Evolutionary conservation across 129 eudicot genomes (phyloP).

Genomic region (Glebionis coronaria): DNA sequence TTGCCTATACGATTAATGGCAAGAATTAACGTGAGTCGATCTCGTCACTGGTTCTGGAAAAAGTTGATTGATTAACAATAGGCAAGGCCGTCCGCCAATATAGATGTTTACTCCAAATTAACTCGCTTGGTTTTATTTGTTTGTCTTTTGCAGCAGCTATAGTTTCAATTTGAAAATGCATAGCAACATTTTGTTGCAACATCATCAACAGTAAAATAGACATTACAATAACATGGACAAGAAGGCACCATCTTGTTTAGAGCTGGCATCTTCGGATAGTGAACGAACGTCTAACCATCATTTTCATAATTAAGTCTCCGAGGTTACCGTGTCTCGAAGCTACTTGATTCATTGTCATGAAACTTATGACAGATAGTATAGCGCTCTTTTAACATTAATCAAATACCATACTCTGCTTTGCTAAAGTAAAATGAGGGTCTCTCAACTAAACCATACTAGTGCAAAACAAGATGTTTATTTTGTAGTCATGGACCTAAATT

Average conservation of each 20-base stretch:
- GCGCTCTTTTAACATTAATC: neutral
- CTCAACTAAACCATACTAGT: too few species aligned
- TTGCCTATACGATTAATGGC: too few species aligned
- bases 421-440: too few species aligned
- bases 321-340: neutral
- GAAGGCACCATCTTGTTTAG: neutral
- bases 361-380: neutral
- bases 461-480: too few species aligned
- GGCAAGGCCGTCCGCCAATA: neutral
- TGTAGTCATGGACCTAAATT: too few species aligned
- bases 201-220: too few species aligned
- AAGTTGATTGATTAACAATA: neutral
- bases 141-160: neutral
- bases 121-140: neutral
- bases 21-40: neutral
- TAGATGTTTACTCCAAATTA: neutral
- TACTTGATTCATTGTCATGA: neutral
- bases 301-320: neutral
- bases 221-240: neutral
- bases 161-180: slow-evolving; percentile 2
- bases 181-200: neutral
- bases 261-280: neutral
- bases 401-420: neutral
- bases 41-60: neutral
- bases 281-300: neutral